Conservation (phyloP, 2,329 filamentous ascomycete species). For the Penicillium brasilianum region DNA sequence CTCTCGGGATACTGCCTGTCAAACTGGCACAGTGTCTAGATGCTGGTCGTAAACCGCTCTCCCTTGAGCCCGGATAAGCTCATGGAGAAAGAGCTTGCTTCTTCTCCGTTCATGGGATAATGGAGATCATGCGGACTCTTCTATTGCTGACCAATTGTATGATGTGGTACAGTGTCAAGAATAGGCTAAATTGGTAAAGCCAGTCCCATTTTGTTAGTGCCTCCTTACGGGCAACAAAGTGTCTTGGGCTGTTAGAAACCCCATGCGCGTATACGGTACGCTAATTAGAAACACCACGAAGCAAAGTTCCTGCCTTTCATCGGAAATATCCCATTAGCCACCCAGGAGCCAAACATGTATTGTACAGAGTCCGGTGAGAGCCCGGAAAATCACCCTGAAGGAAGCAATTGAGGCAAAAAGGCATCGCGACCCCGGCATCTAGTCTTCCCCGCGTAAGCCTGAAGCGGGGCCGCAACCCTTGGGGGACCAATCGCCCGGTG, state of each 20-base stretch:
- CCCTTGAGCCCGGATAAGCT: neutral
- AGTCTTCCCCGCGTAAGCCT: neutral
- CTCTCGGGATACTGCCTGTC: neutral
- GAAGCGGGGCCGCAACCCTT: neutral
- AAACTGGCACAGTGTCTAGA: too few relatives aligned
- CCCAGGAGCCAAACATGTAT: too few relatives aligned
- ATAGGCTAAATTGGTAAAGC: neutral
- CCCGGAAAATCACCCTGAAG: neutral
- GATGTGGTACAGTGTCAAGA: neutral
- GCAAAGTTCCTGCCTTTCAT: neutral
- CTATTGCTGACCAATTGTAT: neutral
- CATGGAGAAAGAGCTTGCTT: neutral
- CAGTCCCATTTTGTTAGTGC: neutral
- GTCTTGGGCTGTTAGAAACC: neutral
- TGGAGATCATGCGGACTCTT: neutral
- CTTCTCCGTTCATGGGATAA: neutral
- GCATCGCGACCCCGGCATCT: neutral
- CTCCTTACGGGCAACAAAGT: neutral
- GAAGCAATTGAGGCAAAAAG: conserved; percentile 5
- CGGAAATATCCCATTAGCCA: neutral
- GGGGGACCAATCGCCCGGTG: neutral
- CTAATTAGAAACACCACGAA: neutral
- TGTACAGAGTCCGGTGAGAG: neutral
- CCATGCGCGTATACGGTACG: neutral
- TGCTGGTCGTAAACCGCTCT: neutral